Evolutionary conservation across 1,284 basidiomycete genomes (phyloP), one percentile per base, ranked within the genome.

Genomic region (Ceratobasidium sp.): DNA sequence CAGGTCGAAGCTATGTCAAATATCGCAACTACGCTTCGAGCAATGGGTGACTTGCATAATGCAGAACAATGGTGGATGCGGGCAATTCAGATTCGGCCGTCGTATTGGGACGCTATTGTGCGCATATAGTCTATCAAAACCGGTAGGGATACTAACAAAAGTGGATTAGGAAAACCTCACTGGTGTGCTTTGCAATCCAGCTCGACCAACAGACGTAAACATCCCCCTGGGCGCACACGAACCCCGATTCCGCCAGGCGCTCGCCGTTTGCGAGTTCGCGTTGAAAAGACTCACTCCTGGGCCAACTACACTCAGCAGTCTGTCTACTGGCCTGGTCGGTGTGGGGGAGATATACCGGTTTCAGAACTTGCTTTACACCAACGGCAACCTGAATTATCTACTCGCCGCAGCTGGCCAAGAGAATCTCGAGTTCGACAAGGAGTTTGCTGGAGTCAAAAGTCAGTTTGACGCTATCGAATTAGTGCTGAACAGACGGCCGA

Each of bases 1-100:
- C 58, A 84, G 83, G 83, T 81, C 39, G 85, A 86, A 78, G 84
- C 85, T 8, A 85, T 86, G 85, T 83, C 82, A 72, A 88, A 88
- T 76, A 84, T 87, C 49, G 87, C 86, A 5, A 86, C 85, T 8
- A 84, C 86, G 6, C 79, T 85, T 64, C 82, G 84, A 24, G 83
- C 84, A 6, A 78, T 84, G 74, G 80, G 83, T 64, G 78, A 80
- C 8, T 80, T 79, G 74, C 73, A 77, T 6, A 83, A 84, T 53
- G 85, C 85, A 0, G 82, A 85, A 75, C 77, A 76, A 31, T 85
- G 84, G 84, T 86, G 84, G 84, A 82, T 82, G 82, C 81, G 81
- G 61, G 85, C 85, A 9, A 80, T 86, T 62, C 80, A 81, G 61
- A 75, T 84, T 8, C 79, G 83, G 37, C 85, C 85, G 14, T 81